Base-by-base conservation (phyloP, 371 early-diverging fungal genomes). In the Mortierella sp. region DNA sequence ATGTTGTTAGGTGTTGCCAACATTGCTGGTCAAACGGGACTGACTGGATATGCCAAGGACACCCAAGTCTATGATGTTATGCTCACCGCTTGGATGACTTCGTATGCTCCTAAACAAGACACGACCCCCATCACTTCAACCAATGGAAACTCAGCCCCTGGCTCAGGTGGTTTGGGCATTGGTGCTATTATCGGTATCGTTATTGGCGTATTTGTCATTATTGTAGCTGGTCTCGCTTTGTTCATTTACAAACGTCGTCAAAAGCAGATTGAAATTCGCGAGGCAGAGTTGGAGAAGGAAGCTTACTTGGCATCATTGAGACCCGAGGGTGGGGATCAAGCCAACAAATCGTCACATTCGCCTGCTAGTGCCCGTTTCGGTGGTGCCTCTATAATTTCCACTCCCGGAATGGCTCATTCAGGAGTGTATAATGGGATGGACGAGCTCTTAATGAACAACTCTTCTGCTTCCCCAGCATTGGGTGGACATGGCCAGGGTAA, bases 281-380 rank as follows among this genome's bases (percentile, higher is more conserved):
- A 79, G 49, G 74, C 80, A 31, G 68, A 79, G 53, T 15, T 79
- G 70, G 80, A 79, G 54, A 74, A 79, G 64, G 75, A 73, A 29
- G 80, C 80, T 0, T 79, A 79, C 23, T 43, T 79, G 43, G 80
- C 80, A 1, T 79, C 80, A 19, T 56, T 79, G 19, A 22, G 74
- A 31, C 70, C 80, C n/a, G 80, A 79, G 43, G 67, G 57, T 29
- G 59, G 62, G 8, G 54, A 64, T 3, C 64, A 47, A 17, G 12
- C 22, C 3, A 31, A 31, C n/a, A 55, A 56, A 12, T 1, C 26
- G 5, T 32, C 56, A 54, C 29, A 42, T 12, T 47, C 61, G 0
- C 22, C 63, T 5, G 53, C 67, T 0, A 31, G 53, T 34, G 7
- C 26, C 22, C 35, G 5, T 26, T 42, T 28, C 17, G 67, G 49